Percentiles rank a stretch among this genome's conserved stretches.
Conservation (phyloP, 139 green algal genomes). For the Tetraselmis striata region DNA sequence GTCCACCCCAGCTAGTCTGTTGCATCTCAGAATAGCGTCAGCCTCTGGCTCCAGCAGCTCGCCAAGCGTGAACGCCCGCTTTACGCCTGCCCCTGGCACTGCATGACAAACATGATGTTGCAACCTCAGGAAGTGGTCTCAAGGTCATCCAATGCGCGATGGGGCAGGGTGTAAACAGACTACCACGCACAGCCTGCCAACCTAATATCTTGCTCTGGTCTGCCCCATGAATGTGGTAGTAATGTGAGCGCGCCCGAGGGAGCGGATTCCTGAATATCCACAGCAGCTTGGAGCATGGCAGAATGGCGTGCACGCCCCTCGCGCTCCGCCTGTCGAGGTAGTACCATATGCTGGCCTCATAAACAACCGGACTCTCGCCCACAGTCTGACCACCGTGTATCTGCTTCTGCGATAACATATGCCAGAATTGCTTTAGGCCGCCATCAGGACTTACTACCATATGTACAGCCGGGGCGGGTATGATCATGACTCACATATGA, state of each 20-base stretch:
- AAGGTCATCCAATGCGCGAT: background rate
- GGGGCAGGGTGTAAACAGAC: background rate
- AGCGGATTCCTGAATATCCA: background rate
- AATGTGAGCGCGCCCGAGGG: background rate
- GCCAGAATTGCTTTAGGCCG: too few species aligned
- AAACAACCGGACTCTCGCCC: background rate
- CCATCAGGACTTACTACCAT: too few species aligned
- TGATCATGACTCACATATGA: background rate
- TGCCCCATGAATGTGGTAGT: background rate
- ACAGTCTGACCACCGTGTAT: background rate
- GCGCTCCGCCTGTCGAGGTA: background rate
- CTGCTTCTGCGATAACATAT: background rate
- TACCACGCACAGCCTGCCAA: background rate
- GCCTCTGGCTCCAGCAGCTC: background rate
- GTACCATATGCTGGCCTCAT: background rate
- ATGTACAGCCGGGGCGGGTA: too few species aligned
- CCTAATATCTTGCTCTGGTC: background rate
- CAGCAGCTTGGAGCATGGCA: background rate
- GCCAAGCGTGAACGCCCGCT: background rate
- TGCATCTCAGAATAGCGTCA: background rate
- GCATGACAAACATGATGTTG: background rate
- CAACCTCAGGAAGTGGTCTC: too few species aligned
- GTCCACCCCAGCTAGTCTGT: background rate
- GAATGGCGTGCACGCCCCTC: background rate
- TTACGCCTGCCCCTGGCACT: background rate